Evolutionary conservation across 768 basidiomycete genomes (phyloP).

Genomic region (Suillus subaureus): DNA sequence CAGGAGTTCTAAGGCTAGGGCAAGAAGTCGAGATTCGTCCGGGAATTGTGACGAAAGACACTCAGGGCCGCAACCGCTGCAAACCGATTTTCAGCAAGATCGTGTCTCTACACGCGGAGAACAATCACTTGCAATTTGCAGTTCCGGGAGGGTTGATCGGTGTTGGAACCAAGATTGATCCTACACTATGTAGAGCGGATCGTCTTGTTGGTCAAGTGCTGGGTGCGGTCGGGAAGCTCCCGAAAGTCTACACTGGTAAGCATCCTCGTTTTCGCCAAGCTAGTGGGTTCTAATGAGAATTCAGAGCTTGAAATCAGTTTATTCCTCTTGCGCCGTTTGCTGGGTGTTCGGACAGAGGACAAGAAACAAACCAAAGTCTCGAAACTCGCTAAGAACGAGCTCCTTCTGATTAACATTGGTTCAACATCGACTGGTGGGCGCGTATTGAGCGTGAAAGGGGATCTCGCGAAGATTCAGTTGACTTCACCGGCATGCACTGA

Average conservation of each 20-base stretch:
- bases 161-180: slow-evolving; percentile 96
- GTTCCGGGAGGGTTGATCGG: slow-evolving; percentile 98
- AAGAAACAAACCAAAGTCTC: slow-evolving; percentile 97
- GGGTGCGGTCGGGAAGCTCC: slow-evolving; percentile 92
- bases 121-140: slow-evolving; percentile 90
- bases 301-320: slow-evolving; percentile 89
- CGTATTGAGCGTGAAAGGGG: slow-evolving; percentile 91
- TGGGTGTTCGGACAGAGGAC: slow-evolving; percentile 99
- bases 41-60: slow-evolving; percentile 95
- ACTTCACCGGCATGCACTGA: slow-evolving; percentile 96
- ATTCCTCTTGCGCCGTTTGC: slow-evolving; percentile 91
- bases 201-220: slow-evolving; percentile 95
- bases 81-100: slow-evolving; percentile 92
- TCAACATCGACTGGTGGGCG: slow-evolving; percentile 97
- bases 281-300: background rate
- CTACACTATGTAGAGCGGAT: slow-evolving; percentile 96
- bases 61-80: slow-evolving; percentile 85
- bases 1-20: slow-evolving; percentile 86
- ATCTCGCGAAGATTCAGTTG: slow-evolving; percentile 91
- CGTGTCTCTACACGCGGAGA: slow-evolving; percentile 92
- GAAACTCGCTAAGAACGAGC: slow-evolving; percentile 89
- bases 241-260: slow-evolving; percentile 87
- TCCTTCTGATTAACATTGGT: slow-evolving; percentile 96
- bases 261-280: background rate
- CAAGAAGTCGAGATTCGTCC: slow-evolving; percentile 97